phyloP scores from a whole-genome alignment of 441 rosid genomes.

The Erodium chrysanthum region DNA sequence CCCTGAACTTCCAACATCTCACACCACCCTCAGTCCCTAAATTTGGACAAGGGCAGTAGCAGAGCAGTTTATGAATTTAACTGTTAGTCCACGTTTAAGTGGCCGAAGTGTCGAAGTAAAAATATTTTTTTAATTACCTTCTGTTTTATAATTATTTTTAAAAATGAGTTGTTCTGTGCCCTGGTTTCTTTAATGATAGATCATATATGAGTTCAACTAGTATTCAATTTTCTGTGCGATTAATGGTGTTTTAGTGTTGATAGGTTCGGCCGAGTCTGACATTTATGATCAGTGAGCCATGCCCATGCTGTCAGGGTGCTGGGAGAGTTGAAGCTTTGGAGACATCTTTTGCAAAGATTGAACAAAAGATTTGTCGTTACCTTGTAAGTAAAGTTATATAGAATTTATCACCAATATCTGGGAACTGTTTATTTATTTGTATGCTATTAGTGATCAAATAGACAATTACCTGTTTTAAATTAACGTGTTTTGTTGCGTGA shows the following conservation, averaged over 20 bases:
- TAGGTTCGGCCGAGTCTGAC: conserved; percentile 98
- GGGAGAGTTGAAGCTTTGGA: conserved; percentile 96
- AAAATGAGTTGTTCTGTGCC: not conserved
- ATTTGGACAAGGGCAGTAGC: no score
- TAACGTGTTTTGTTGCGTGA: conserved; percentile 1
- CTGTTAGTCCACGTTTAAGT: not conserved
- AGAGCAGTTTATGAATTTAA: not conserved
- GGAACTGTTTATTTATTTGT: not conserved
- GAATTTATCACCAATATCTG: not conserved
- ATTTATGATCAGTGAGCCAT: conserved; percentile 92
- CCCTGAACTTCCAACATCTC: no score
- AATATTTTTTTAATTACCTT: not conserved
- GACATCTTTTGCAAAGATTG: conserved; percentile 88
- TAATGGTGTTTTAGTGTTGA: conserved; percentile 20
- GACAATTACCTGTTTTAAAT: not conserved
- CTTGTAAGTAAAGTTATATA: conserved; percentile 44
- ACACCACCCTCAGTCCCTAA: no score
- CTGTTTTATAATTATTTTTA: not conserved
- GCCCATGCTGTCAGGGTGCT: conserved; percentile 83
- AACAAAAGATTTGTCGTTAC: conserved; percentile 80
- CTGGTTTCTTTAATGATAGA: not conserved
- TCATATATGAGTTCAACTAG: conserved; percentile 11
- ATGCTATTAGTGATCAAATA: not conserved
- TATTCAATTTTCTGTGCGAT: conserved; percentile 7
- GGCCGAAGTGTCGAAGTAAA: no score